These are phyloP conservation scores for Williopsis jadinii DNA, from an alignment of 1,139 yeast genomes.

Conservation along the genomic window DNA sequence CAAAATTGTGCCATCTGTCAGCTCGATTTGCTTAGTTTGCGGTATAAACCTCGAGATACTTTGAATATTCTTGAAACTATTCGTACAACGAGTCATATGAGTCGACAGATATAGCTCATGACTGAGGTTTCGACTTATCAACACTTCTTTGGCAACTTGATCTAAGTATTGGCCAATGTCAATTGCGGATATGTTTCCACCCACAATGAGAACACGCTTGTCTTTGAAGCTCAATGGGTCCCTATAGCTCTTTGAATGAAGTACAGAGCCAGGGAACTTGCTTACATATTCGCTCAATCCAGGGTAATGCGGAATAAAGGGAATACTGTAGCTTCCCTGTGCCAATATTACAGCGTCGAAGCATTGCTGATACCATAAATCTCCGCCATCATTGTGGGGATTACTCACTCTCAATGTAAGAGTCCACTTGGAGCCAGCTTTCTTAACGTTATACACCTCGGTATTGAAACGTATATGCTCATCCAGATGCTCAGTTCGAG, in stretches of 20 bases:
- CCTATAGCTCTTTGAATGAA: slow-evolving; percentile 37
- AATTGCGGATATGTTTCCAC: slow-evolving; percentile 44
- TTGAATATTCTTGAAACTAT: slow-evolving; percentile 26
- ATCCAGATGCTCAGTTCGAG: slow-evolving; percentile 26
- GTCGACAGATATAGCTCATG: slow-evolving; percentile 21
- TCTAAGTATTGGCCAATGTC: slow-evolving; percentile 44
- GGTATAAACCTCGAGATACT: slow-evolving; percentile 23
- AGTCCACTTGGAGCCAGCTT: slow-evolving; percentile 32
- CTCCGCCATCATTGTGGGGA: slow-evolving; percentile 15
- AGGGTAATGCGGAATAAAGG: slow-evolving; percentile 36
- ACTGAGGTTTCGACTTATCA: slow-evolving; percentile 30
- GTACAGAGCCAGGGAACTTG: slow-evolving; percentile 33
- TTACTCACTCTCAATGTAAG: slow-evolving; percentile 27
- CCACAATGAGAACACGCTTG: slow-evolving; percentile 40
- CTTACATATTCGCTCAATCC: slow-evolving; percentile 35
- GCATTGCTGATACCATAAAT: slow-evolving; percentile 27
- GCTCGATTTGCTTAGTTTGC: slow-evolving; percentile 22
- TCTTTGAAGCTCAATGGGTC: slow-evolving; percentile 27
- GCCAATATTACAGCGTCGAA: slow-evolving; percentile 44
- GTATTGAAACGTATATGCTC: slow-evolving; percentile 32
- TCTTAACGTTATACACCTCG: slow-evolving; percentile 33
- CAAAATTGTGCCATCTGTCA: slow-evolving; percentile 27
- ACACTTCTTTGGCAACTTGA: slow-evolving; percentile 33
- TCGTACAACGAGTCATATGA: slow-evolving; percentile 30
- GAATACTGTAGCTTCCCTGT: slow-evolving; percentile 41